Conservation (phyloP, 768 basidiomycete genomes). For the Amanita inopinata region DNA sequence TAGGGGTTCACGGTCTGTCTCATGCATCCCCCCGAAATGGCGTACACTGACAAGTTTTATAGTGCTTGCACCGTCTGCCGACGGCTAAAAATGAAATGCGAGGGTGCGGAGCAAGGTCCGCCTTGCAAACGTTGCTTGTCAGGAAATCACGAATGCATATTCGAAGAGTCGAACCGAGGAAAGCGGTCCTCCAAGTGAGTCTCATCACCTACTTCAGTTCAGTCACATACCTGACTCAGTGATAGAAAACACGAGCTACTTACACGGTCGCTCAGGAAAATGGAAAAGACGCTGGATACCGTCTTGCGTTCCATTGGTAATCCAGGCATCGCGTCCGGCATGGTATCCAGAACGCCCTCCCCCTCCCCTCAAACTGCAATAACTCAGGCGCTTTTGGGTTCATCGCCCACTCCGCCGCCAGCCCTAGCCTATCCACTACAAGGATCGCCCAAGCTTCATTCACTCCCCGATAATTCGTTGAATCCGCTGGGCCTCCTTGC, state of each 20-base stretch:
- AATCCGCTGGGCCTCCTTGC: constrained; percentile 91
- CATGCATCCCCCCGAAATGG: constrained; percentile 5
- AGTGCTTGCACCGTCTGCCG: constrained; percentile 91
- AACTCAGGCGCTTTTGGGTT: constrained; percentile 47
- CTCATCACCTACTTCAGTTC: constrained; percentile 6
- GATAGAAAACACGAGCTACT: constrained; percentile 77
- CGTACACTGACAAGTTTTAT: constrained; percentile 12
- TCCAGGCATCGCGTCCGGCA: constrained; percentile 65
- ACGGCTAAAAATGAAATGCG: constrained; percentile 89
- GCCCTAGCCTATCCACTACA: constrained; percentile 15
- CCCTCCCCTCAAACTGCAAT: constrained; percentile 45
- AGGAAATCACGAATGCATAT: constrained; percentile 85
- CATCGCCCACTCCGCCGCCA: constrained; percentile 39
- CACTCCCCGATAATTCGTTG: constrained; percentile 82
- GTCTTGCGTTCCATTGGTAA: constrained; percentile 85
- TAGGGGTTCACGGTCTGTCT: constrained; percentile 65
- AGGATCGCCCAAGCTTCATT: constrained; percentile 80
- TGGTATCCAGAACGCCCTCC: constrained; percentile 77
- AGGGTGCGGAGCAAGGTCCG: constrained; percentile 81
- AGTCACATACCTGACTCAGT: constrained; percentile 19
- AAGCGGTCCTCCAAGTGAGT: constrained; percentile 77
- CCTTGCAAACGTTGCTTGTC: constrained; percentile 82
- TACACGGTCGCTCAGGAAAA: constrained; percentile 74
- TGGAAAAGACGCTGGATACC: constrained; percentile 89
- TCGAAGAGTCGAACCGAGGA: constrained; percentile 94